Conservation (phyloP, 768 basidiomycete species). For the Rhodotorula graminis region DNA sequence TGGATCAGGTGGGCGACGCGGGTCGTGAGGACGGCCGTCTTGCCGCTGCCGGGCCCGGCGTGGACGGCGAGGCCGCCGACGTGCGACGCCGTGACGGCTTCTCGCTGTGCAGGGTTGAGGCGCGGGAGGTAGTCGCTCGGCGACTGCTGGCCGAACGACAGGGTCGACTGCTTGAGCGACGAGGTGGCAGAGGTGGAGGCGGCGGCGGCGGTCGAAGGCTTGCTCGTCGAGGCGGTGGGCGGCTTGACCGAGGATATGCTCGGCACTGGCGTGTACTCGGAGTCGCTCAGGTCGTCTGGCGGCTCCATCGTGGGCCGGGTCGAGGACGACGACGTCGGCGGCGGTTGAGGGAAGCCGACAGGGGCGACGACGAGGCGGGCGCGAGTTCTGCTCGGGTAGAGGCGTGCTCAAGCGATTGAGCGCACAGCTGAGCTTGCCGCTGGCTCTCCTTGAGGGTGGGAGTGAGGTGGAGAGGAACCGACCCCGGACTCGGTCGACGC, state of each 20-base stretch:
- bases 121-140: background rate
- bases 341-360: background rate
- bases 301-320: conserved; percentile 8
- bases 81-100: conserved; percentile 21
- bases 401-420: too few species aligned
- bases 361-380: rapidly evolving
- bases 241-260: conserved; percentile 4
- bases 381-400: background rate
- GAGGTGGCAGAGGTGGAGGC: background rate
- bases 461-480: too few species aligned
- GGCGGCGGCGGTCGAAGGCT: background rate
- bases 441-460: too few species aligned
- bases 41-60: conserved; percentile 43
- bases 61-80: conserved; percentile 35
- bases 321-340: background rate
- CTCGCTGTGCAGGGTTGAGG: conserved; percentile 14
- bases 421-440: too few species aligned
- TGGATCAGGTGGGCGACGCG: conserved; percentile 48
- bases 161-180: background rate
- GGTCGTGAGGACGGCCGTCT: conserved; percentile 49
- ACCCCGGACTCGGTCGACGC: too few species aligned
- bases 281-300: conserved; percentile 27
- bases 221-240: background rate
- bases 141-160: background rate
- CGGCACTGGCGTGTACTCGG: background rate